Conservation (phyloP, 2,329 filamentous ascomycete genomes). For the Neofusicoccum umdonicola region DNA sequence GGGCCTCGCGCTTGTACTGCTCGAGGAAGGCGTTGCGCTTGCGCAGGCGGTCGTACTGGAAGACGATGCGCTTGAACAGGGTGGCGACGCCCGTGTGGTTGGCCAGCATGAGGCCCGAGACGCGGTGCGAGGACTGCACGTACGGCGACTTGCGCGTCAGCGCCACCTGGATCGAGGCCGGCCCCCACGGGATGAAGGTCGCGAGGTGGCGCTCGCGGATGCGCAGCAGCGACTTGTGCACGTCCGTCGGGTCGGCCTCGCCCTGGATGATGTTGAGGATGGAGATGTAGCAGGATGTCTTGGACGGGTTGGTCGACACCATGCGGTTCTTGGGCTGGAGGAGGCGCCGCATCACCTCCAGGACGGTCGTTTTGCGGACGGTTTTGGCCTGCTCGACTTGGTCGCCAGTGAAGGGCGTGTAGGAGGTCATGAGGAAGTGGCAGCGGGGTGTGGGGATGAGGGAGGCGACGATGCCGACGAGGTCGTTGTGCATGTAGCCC, state of each 20-base stretch:
- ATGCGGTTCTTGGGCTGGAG: conserved; percentile 98
- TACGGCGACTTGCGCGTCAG: conserved; percentile 96
- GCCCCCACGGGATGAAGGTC: conserved; percentile 97
- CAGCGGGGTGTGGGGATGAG: conserved; percentile 94
- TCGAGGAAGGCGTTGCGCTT: conserved; percentile 98
- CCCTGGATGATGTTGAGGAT: conserved; percentile 99
- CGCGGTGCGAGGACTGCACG: conserved; percentile 87
- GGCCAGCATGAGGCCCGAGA: conserved; percentile 94
- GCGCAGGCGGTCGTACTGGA: conserved; percentile 88
- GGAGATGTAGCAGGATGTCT: conserved; percentile 98
- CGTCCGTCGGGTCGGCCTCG: conserved; percentile 95
- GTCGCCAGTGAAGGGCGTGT: conserved; percentile 95
- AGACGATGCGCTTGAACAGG: conserved; percentile 90
- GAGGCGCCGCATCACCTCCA: conserved; percentile 94
- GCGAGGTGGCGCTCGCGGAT: conserved; percentile 92
- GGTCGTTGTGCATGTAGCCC: conserved; percentile 99
- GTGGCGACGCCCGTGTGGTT: conserved; percentile 98
- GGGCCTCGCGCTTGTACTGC: conserved; percentile 90
- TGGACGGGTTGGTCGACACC: conserved; percentile 92
- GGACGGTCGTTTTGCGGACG: conserved; percentile 93
- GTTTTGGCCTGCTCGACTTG: conserved; percentile 97
- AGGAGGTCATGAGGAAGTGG: conserved; percentile 97
- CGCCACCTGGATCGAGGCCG: conserved; percentile 95
- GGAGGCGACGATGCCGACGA: conserved; percentile 93
- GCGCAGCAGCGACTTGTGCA: conserved; percentile 91